Base-by-base conservation (phyloP, 345 rosid species). In the Arabis alpina region DNA sequence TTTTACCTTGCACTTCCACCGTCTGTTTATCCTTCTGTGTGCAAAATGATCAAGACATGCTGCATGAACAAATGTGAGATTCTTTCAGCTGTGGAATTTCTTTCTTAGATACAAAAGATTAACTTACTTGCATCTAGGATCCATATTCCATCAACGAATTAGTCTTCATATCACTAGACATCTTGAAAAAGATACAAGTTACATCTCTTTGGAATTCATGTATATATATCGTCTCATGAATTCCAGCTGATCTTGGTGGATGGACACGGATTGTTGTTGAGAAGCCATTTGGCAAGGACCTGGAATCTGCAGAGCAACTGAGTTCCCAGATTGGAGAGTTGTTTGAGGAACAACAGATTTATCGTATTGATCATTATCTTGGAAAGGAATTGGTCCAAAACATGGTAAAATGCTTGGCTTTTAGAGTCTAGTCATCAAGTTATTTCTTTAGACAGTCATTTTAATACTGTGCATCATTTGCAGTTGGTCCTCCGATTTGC, bases 261-360 rank as follows among this genome's bases (percentile, higher is more conserved):
- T 95, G 99, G 99, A 92, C 96, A 39, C 84, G 97, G 78, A 97
- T 95, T 80, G 89, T 95, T 77, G 99, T 95, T 36, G 98, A 92
- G 86, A 95, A 92, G 82, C 98, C 99, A 24, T 95, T 95, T 77
- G 98, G 98, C 43, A 87, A 93, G 68, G 93, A 92, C 72, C 86
- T 96, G 51, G 97, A 88, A 68, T 64, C 75, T 57, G 73, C 73
- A 2, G 78, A 74, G 64, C 78, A 74, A 54, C 52, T 74, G 52
- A 74, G 73, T 61, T 74, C 78, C 7, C 78, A 74, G 68, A 74
- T 74, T 56, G 79, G 79, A 42, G 71, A 34, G 71, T 50, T 76
- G 68, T 70, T 76, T 71, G 76, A 71, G 2, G 70, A 70, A 70
- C 57, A 61, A 6, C 80, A 69, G 57, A 70, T 76, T 12, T 79